A percentile compares a stretch with the other conserved stretches of the same genome.
phyloP scores from a whole-genome alignment of 306 rosid species.

The Vicia faba region DNA sequence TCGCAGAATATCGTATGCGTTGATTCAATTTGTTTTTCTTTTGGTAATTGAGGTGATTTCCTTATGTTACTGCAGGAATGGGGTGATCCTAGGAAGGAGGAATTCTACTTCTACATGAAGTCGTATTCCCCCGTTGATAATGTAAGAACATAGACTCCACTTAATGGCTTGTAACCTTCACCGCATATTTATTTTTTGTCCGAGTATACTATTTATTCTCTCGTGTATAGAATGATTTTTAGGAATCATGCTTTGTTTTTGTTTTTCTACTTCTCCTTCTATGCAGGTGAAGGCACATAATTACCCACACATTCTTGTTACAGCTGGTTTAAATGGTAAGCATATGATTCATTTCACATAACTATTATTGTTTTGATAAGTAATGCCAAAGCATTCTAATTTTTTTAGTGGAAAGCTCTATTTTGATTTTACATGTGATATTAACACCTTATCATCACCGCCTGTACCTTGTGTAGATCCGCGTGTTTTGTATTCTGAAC shows the following conservation, averaged over 20 bases:
- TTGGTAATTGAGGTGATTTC: constrained; percentile 18
- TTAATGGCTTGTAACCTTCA: constrained; percentile 22
- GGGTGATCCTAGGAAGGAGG: constrained; percentile 96
- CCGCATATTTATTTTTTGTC: constrained; percentile 24
- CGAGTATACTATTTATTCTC: constrained; percentile 18
- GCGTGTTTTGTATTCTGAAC: constrained; percentile 87
- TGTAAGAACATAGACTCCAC: constrained; percentile 53
- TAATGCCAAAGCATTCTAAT: constrained; percentile 22
- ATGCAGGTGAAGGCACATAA: constrained; percentile 73
- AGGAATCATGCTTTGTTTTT: constrained; percentile 13
- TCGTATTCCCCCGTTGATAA: constrained; percentile 96
- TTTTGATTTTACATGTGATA: constrained; percentile 21
- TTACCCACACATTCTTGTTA: constrained; percentile 84
- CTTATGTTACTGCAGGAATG: constrained; percentile 74
- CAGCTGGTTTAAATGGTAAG: constrained; percentile 93
- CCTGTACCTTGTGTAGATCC: constrained; percentile 64
- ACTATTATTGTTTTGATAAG: not conserved
- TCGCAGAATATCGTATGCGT: no score
- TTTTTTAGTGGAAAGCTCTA: constrained; percentile 28
- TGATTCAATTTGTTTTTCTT: constrained; percentile 35
- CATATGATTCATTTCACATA: not conserved
- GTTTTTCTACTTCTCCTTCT: constrained; percentile 31
- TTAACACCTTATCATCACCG: constrained; percentile 24
- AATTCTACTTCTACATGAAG: constrained; percentile 92
- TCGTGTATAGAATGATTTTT: constrained; percentile 13